phyloP scores from a whole-genome alignment of 1,284 basidiomycete genomes.

The Rhodotorula sp. region DNA sequence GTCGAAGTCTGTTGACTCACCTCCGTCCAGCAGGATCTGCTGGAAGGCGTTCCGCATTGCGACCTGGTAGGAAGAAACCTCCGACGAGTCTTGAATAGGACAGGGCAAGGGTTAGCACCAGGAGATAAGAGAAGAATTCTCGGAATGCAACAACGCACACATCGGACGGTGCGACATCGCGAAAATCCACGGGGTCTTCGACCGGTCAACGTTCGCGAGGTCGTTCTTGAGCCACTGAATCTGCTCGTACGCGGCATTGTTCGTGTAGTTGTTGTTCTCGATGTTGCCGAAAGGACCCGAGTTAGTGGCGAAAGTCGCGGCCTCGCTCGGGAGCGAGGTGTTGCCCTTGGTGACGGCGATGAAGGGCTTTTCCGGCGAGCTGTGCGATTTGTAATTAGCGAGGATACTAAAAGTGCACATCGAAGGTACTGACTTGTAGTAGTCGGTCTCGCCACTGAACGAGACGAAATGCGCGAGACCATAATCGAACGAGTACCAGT shows the following conservation, averaged over 20 bases:
- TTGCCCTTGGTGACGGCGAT: slow-evolving; percentile 41
- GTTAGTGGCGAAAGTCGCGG: slow-evolving; percentile 10
- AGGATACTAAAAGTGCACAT: not conserved
- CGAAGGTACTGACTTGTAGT: slow-evolving; percentile 2
- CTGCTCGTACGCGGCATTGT: slow-evolving; percentile 25
- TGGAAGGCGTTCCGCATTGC: not conserved
- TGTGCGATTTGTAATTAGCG: slow-evolving; percentile 9
- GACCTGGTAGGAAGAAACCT: slow-evolving; percentile 2
- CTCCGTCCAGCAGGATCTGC: slow-evolving; percentile 1
- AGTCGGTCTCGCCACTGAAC: slow-evolving; percentile 34
- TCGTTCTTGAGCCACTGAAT: slow-evolving; percentile 33
- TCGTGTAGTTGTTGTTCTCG: slow-evolving; percentile 29
- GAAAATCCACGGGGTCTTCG: slow-evolving; percentile 34
- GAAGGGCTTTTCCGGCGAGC: slow-evolving; percentile 42
- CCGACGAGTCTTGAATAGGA: not conserved
- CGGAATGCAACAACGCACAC: not conserved
- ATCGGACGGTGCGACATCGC: slow-evolving; percentile 25
- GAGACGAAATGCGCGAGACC: slow-evolving; percentile 29
- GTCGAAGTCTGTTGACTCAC: too few relatives aligned
- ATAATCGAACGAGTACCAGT: slow-evolving; percentile 44
- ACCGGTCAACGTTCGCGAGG: slow-evolving; percentile 23
- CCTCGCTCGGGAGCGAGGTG: slow-evolving; percentile 28
- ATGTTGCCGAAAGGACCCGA: slow-evolving; percentile 36
- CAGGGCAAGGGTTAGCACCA: too few relatives aligned
- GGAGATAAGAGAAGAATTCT: not conserved